Base-by-base conservation (phyloP, 1,284 basidiomycete genomes). In the Pseudozyma tsukubaensis region DNA sequence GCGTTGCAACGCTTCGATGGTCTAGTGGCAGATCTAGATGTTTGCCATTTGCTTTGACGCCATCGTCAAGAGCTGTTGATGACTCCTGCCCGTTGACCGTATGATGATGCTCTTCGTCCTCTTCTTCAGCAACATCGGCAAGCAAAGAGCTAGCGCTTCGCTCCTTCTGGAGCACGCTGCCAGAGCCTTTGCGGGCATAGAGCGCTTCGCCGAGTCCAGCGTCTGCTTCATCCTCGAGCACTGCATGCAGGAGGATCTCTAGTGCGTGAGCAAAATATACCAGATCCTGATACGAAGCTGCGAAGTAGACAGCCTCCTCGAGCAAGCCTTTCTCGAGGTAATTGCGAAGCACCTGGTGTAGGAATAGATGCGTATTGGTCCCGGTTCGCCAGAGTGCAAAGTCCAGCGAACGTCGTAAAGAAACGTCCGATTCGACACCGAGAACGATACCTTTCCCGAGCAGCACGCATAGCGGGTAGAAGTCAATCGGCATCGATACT, bases 401-500 rank as follows among this genome's bases (percentile, higher is more conserved):
- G 12, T 94, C 90, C 6, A 99, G 86, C 57, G 91, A 92, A 18
- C 89, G 87, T 42, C 93, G 89, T 21, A 91, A 87, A 2, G 90
- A 91, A 1, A 90, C 89, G 83, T 97, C 94, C 59, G 95, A 90
- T 78, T 98, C 94, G 40, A 93, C 93, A 9, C 96, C 97, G 59
- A 99, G 94, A 70, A 99, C 93, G 76, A 99, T 97, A 0, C 95
- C 97, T 83, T 97, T 98, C 84, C 98, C 94, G 92, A 99, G 96
- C 19, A 99, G 88, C 6, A 97, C 94, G 65, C 94, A 97, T 4
- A 99, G 85, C 0, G 96, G 96, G 83, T 99, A 98, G 80, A 98
- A 98, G 77, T 97, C 93, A 10, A 98, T 86, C 1, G 91, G 89
- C 54, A 99, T 92, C 62, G 90, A 92, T 37, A 97, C 91, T 80